These are phyloP conservation scores for Hevea brasiliensis DNA, from an alignment of 345 rosid species.

Conservation along the genomic window DNA sequence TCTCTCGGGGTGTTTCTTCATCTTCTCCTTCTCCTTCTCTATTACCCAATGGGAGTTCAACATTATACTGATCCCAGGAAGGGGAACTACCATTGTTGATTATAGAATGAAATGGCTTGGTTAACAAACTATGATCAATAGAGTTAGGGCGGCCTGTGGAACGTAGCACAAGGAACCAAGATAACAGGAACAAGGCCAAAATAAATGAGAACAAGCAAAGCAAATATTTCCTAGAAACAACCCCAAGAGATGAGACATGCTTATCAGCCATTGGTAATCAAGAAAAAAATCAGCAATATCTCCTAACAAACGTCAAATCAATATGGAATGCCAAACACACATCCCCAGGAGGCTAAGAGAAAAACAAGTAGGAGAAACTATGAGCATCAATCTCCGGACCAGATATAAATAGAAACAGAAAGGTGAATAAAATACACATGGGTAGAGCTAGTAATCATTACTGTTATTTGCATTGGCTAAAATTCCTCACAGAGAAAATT, in stretches of 20 bases:
- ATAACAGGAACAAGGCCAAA: slow-evolving; percentile 49
- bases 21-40: slow-evolving; percentile 26
- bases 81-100: slow-evolving; percentile 28
- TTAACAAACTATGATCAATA: slow-evolving; percentile 35
- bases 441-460: neutral
- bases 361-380: too few relatives aligned
- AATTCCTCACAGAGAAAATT: neutral
- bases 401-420: neutral
- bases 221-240: slow-evolving; percentile 44
- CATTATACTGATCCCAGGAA: slow-evolving; percentile 10
- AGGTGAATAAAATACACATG: neutral
- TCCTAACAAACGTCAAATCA: neutral
- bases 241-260: slow-evolving; percentile 34
- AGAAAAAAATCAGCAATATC: slow-evolving; percentile 8
- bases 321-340: neutral
- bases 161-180: slow-evolving; percentile 71
- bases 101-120: slow-evolving; percentile 30
- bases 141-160: slow-evolving; percentile 47
- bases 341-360: neutral
- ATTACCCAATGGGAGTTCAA: slow-evolving; percentile 27
- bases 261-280: slow-evolving; percentile 54
- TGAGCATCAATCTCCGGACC: neutral
- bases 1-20: slow-evolving; percentile 23
- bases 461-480: neutral
- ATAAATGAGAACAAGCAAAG: slow-evolving; percentile 45